Evolutionary conservation across 257 asterid genomes (phyloP), one percentile per base, ranked within the genome.

Genomic region (Scutellaria baicalensis): DNA sequence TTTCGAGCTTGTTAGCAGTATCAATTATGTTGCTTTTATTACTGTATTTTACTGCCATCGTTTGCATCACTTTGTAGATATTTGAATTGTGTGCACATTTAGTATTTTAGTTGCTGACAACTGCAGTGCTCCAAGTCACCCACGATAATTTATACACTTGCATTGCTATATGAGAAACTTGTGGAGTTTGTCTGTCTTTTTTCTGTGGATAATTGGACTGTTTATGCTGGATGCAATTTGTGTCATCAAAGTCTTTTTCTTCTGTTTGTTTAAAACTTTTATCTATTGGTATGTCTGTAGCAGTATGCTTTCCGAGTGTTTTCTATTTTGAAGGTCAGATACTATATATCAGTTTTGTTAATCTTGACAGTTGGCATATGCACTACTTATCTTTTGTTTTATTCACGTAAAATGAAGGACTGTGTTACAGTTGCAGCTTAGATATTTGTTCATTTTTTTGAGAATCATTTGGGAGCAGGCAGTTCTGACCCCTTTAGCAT

Each of bases 21-120:
- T 54, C 57, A 48, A 51, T 40, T 50, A 31, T 11, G 9, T n/a
- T 66, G 31, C 42, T 18, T 43, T 63, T 57, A 31, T 50, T 42
- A 45, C 77, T 66, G 57, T 60, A 73, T 59, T 33, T 52, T 14
- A 40, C 48, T 44, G 33, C 17, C 52, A 71, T 40, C 33, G 27
- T 45, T 64, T 21, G 33, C 64, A 8, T 58, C 14, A 20, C 33
- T 27, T 40, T 75, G 33, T 39, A 48, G 49, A 70, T 43, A 20
- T 55, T 49, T 71, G 44, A 39, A 11, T 47, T 55, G n/a, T 35
- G 20, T 36, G 20, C 40, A 21, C 39, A 42, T 64, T 5, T 10
- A n/a, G n/a, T n/a, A n/a, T n/a, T n/a, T n/a, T n/a, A 42, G 44
- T 63, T 39, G n/a, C 40, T 55, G 60, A 40, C 60, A 23, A 38